Evolutionary conservation across 805 yeast genomes (phyloP).

Genomic region (Ogataea henricii): DNA sequence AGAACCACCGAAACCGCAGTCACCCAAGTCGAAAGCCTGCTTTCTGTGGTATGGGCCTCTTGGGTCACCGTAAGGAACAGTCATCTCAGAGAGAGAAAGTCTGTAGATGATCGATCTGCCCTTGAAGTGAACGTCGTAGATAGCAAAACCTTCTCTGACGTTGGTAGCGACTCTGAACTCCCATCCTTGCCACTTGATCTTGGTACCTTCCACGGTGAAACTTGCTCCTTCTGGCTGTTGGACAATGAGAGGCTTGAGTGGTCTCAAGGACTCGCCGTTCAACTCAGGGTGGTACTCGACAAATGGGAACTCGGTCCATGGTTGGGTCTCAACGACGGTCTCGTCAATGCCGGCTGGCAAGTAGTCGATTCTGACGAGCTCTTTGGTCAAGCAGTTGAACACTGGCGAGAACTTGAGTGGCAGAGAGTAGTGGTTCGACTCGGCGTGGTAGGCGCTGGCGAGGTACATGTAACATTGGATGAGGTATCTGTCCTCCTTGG

Average conservation of each 20-base stretch:
- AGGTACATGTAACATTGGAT: slow-evolving; percentile 77
- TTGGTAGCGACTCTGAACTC: slow-evolving; percentile 70
- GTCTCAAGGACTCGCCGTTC: slow-evolving; percentile 55
- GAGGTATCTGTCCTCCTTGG: slow-evolving; percentile 59
- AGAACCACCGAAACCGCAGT: slow-evolving; percentile 76
- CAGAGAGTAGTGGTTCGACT: slow-evolving; percentile 73
- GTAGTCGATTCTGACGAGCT: slow-evolving; percentile 71
- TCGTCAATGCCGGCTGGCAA: slow-evolving; percentile 73
- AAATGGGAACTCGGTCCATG: slow-evolving; percentile 60
- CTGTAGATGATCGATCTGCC: slow-evolving; percentile 78
- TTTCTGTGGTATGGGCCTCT: slow-evolving; percentile 82
- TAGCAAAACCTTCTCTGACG: slow-evolving; percentile 77
- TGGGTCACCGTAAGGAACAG: slow-evolving; percentile 87
- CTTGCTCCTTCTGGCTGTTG: slow-evolving; percentile 82
- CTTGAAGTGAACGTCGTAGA: slow-evolving; percentile 71
- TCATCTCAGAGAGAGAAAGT: slow-evolving; percentile 77
- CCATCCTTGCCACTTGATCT: slow-evolving; percentile 83
- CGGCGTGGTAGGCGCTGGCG: slow-evolving; percentile 62
- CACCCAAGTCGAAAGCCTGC: slow-evolving; percentile 86
- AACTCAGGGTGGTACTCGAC: slow-evolving; percentile 77
- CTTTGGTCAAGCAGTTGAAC: slow-evolving; percentile 58
- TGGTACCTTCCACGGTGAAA: slow-evolving; percentile 57
- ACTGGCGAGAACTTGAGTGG: slow-evolving; percentile 78
- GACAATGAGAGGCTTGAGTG: slow-evolving; percentile 68
- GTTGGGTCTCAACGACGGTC: slow-evolving; percentile 52